Evolutionary conservation across 345 rosid genomes (phyloP).

Genomic region (Nasturtium officinale): DNA sequence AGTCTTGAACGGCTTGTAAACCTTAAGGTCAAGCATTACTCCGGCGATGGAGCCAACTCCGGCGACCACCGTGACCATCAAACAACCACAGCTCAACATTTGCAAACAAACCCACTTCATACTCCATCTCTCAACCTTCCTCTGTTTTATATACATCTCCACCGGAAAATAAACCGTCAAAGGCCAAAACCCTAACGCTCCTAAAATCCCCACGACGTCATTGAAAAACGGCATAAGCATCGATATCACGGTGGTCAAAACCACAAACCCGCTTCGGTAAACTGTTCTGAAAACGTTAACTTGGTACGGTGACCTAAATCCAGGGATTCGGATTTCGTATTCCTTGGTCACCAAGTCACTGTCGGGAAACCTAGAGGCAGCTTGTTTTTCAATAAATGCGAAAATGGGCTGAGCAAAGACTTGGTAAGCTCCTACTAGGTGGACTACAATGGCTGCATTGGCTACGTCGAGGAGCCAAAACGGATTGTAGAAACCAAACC

Average conservation of each 20-base stretch:
- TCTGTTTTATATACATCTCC: slow-evolving; percentile 71
- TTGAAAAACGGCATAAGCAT: slow-evolving; percentile 79
- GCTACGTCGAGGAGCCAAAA: slow-evolving; percentile 77
- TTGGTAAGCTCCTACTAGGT: slow-evolving; percentile 79
- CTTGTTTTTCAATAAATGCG: slow-evolving; percentile 64
- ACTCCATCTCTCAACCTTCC: slow-evolving; percentile 64
- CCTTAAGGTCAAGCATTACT: slow-evolving; percentile 51
- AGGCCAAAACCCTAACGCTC: slow-evolving; percentile 84
- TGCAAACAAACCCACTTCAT: slow-evolving; percentile 64
- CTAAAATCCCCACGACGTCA: slow-evolving; percentile 68
- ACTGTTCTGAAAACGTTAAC: slow-evolving; percentile 62
- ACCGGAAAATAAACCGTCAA: slow-evolving; percentile 76
- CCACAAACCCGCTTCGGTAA: slow-evolving; percentile 58
- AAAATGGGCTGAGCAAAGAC: slow-evolving; percentile 74
- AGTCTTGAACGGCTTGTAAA: slow-evolving; percentile 47
- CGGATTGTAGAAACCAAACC: slow-evolving; percentile 76
- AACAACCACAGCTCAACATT: slow-evolving; percentile 58
- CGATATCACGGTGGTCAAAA: slow-evolving; percentile 62
- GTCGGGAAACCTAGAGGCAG: slow-evolving; percentile 48
- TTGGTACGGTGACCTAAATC: slow-evolving; percentile 38
- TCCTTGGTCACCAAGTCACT: slow-evolving; percentile 51
- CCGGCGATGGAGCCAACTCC: slow-evolving; percentile 76
- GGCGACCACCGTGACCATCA: slow-evolving; percentile 57
- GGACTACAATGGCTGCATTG: slow-evolving; percentile 66
- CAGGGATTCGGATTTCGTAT: slow-evolving; percentile 49